Evolutionary conservation across 495 filamentous ascomycete genomes (phyloP), one percentile per base, ranked within the genome.

Genomic region (Friedmanniomyces simplex): DNA sequence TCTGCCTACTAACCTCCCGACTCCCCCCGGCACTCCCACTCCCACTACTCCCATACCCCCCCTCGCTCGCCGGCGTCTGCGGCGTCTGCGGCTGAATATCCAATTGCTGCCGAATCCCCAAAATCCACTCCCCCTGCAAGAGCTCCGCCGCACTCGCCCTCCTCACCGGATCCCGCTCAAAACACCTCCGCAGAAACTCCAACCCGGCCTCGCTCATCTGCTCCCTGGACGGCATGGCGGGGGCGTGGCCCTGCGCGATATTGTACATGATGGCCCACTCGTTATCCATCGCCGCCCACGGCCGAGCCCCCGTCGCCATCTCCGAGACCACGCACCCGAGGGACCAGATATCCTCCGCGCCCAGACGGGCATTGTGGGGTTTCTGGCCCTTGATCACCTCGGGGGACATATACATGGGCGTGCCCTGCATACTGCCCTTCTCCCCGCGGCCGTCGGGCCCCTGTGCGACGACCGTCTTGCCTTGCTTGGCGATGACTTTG

Each of bases 181-280:
- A 98, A 73, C 89, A 97, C 49, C 83, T 81, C 59, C 79, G 79
- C 54, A 98, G 68, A 66, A 97, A 97, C 66, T 95, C 89, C 51
- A 96, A 85, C 4, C 93, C 93, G 56, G 80, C 61, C 1, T 84
- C 79, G 65, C 85, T 89, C 59, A 98, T 79, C 67, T 97, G 91
- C 50, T 97, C 93, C 2, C 76, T 70, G 1, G 77, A 73, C 14
- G 93, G 93, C 30, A 97, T 75, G 59, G 87, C 83, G 1, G 93
- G 93, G 54, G 88, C 84, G 61, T 96, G 95, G 53, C 93, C 93
- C 65, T 95, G 90, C 2, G 93, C 93, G 60, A 98, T 98, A 71
- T 97, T 96, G 80, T 96, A 98, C 93, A 98, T 98, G 73, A 98
- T 97, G 34, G 93, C 93, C 91, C 93, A 98, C 69, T 98, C 93